A percentile compares a stretch with the other conserved stretches of the same genome.
Evolutionary conservation across 495 filamentous ascomycete genomes (phyloP).

Genomic region (Hamigera avellanea): DNA sequence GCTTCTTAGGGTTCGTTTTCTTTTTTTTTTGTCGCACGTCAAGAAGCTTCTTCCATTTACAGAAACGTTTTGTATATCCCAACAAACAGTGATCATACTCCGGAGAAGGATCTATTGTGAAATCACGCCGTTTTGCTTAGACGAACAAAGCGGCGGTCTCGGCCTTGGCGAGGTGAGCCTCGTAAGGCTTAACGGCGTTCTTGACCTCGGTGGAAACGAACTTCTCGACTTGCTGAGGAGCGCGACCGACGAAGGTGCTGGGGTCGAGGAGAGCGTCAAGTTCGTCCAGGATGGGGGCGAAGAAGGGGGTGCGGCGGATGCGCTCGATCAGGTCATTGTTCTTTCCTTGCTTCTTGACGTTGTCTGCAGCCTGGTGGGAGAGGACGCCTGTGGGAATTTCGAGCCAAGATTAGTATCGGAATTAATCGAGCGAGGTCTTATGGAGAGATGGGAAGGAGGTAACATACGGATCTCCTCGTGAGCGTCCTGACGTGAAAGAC

Average conservation of each 20-base stretch:
- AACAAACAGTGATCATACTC: too few relatives aligned
- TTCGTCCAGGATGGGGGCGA: conserved; percentile 67
- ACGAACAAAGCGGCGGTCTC: conserved; percentile 42
- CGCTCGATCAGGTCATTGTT: conserved; percentile 77
- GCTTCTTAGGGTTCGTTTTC: too few relatives aligned
- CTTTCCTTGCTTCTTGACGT: conserved; percentile 71
- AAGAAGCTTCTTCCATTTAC: too few relatives aligned
- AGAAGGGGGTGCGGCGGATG: conserved; percentile 65
- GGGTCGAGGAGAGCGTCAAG: conserved; percentile 64
- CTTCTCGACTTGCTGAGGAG: conserved; percentile 34
- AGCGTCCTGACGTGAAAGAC: conserved; percentile 73
- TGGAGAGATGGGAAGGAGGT: background rate
- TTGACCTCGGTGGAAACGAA: conserved; percentile 45
- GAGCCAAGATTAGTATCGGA: background rate
- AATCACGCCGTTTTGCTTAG: too few relatives aligned
- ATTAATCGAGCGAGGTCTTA: too few relatives aligned
- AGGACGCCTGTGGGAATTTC: conserved; percentile 70
- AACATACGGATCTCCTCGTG: conserved; percentile 69
- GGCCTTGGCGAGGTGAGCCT: conserved; percentile 21
- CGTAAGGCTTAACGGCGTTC: conserved; percentile 40
- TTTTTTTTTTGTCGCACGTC: too few relatives aligned
- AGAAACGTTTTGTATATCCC: too few relatives aligned
- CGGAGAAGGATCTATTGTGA: too few relatives aligned
- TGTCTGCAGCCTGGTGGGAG: conserved; percentile 68
- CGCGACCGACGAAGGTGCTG: conserved; percentile 56